A percentile compares a stretch with the other conserved stretches of the same genome.
Evolutionary conservation across 305 asterid genomes (phyloP).

Genomic region (Solanum chacoense): DNA sequence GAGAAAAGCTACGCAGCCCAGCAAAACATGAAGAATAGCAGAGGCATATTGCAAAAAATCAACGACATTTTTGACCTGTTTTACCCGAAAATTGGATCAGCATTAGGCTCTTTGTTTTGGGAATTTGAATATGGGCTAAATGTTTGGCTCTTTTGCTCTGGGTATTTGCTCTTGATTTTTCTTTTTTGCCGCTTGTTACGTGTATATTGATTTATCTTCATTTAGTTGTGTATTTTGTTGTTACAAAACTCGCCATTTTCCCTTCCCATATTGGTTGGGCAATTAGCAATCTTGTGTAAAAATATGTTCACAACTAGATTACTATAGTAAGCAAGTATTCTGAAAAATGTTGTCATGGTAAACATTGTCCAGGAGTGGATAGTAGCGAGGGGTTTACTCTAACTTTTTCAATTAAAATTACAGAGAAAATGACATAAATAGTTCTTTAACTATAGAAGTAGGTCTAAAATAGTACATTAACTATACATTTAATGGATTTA

Average conservation of each 20-base stretch:
- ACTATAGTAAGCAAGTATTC: background rate
- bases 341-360: background rate
- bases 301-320: background rate
- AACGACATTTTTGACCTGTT: background rate
- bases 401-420: background rate
- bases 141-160: slow-evolving; percentile 21
- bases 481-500: too few relatives aligned
- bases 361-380: background rate
- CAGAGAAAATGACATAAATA: too few relatives aligned
- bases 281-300: background rate
- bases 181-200: slow-evolving; percentile 24
- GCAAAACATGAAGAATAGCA: background rate
- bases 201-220: background rate
- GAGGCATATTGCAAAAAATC: background rate
- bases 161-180: slow-evolving; percentile 21
- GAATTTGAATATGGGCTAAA: slow-evolving; percentile 3
- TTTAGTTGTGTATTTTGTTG: background rate
- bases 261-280: background rate
- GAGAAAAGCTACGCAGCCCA: background rate
- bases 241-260: background rate
- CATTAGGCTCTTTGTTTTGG: background rate
- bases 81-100: background rate
- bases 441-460: too few relatives aligned
- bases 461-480: too few relatives aligned
- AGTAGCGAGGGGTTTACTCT: background rate